Conservation (phyloP, 2,329 filamentous ascomycete species). For the Lachnellula subtilissima region DNA sequence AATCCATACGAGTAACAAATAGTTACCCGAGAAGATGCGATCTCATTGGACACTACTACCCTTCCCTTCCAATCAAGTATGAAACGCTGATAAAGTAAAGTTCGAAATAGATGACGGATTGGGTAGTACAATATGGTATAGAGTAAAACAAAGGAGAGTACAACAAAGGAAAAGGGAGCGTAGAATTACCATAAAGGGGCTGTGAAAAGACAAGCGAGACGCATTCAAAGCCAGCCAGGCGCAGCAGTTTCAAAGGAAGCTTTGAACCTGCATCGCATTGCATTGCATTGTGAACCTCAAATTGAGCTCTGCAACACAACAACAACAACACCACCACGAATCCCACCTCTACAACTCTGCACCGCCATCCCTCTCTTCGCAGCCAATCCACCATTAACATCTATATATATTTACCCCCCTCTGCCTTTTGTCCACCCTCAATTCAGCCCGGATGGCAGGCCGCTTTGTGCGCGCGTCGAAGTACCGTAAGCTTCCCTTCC, state of each 20-base stretch:
- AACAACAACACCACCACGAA: neutral
- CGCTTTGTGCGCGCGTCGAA: conserved; percentile 71
- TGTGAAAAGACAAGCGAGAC: neutral
- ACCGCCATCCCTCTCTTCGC: neutral
- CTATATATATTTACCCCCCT: conserved; percentile 1
- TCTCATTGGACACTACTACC: neutral
- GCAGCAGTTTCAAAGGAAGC: neutral
- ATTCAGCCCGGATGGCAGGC: conserved; percentile 52
- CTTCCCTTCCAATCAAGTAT: neutral
- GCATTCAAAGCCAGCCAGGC: neutral
- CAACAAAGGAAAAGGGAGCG: neutral
- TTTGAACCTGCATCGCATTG: neutral
- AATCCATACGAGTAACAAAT: neutral
- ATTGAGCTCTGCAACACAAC: neutral
- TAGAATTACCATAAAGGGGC: neutral
- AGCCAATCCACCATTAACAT: conserved; percentile 4
- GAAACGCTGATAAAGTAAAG: neutral
- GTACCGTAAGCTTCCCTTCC: conserved; percentile 52
- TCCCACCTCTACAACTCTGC: neutral
- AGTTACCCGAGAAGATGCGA: neutral
- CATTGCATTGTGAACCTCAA: neutral
- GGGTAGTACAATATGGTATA: neutral
- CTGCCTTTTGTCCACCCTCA: neutral
- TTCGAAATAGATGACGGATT: neutral
- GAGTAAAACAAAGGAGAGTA: neutral